Conservation (phyloP, 192 early-diverging fungal species). For the Umbelopsis isabellina region DNA sequence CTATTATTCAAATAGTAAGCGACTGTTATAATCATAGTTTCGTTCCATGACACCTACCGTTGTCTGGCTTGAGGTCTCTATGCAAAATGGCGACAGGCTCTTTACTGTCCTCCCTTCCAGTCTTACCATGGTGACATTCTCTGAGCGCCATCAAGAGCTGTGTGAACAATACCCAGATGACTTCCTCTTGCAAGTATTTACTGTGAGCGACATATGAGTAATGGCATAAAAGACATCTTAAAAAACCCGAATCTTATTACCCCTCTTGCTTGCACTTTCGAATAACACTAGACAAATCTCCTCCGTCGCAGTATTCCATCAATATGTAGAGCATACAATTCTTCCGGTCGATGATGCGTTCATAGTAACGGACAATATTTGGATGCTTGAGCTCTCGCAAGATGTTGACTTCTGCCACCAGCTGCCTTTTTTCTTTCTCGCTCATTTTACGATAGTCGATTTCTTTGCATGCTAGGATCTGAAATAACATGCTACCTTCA, state of each 20-base stretch:
- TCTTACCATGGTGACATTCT: slow-evolving; percentile 66
- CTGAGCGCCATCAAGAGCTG: slow-evolving; percentile 69
- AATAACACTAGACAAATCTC: slow-evolving; percentile 70
- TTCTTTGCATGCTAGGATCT: slow-evolving; percentile 78
- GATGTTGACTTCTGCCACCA: slow-evolving; percentile 78
- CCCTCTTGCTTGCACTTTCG: slow-evolving; percentile 60
- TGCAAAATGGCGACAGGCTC: slow-evolving; percentile 61
- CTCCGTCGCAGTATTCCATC: slow-evolving; percentile 82
- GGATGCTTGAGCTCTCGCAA: slow-evolving; percentile 71
- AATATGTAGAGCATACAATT: slow-evolving; percentile 74
- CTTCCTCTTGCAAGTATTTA: slow-evolving; percentile 60
- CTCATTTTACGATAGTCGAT: slow-evolving; percentile 81
- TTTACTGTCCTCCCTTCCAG: slow-evolving; percentile 31
- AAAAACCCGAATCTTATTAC: slow-evolving; percentile 29
- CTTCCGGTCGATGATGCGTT: slow-evolving; percentile 66
- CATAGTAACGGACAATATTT: slow-evolving; percentile 75
- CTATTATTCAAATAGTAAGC: slow-evolving; percentile 26
- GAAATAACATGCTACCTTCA: neutral
- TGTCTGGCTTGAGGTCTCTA: slow-evolving; percentile 78
- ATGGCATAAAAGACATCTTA: neutral
- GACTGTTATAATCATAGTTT: too few relatives aligned
- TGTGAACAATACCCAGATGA: slow-evolving; percentile 67
- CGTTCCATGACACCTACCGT: slow-evolving; percentile 38
- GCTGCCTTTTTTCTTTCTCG: slow-evolving; percentile 71
- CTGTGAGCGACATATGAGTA: slow-evolving; percentile 27